Percentiles rank a stretch among this genome's conserved stretches.
phyloP scores from a whole-genome alignment of 768 basidiomycete species.

The Termitomyces sp. region DNA sequence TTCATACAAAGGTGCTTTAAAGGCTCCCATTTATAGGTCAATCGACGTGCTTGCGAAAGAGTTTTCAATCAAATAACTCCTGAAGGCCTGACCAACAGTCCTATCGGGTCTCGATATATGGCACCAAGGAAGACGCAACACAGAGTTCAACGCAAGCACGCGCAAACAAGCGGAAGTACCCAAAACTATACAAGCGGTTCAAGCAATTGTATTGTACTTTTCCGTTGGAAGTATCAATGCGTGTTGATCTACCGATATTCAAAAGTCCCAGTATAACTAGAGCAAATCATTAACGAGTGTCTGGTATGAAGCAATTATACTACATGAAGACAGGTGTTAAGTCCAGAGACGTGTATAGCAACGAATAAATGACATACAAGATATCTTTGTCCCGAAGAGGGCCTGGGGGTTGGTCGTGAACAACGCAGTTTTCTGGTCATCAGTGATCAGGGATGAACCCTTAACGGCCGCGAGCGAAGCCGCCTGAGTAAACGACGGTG shows the following conservation, averaged over 20 bases:
- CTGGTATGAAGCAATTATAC: background rate
- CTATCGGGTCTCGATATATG: constrained; percentile 2
- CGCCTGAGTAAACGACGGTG: constrained; percentile 15
- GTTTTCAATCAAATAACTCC: too few relatives aligned
- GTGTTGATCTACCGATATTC: background rate
- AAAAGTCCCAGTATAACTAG: background rate
- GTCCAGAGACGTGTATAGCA: background rate
- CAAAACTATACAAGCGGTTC: too few relatives aligned
- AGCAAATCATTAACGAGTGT: background rate
- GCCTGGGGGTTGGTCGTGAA: constrained; percentile 14
- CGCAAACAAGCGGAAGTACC: background rate
- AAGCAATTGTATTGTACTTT: background rate
- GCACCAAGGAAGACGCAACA: background rate
- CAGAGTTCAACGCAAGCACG: background rate
- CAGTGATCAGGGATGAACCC: constrained; percentile 9
- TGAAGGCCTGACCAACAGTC: too few relatives aligned
- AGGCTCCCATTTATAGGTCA: too few relatives aligned
- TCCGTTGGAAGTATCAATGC: background rate
- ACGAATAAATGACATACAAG: constrained; percentile 2
- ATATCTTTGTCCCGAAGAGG: constrained; percentile 15
- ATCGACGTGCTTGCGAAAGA: too few relatives aligned
- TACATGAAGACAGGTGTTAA: background rate
- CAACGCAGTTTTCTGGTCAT: constrained; percentile 10
- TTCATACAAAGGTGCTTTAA: background rate
- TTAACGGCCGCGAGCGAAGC: constrained; percentile 14